Evolutionary conservation across 192 early-diverging fungal genomes (phyloP).

Genomic region (Podila horticola): DNA sequence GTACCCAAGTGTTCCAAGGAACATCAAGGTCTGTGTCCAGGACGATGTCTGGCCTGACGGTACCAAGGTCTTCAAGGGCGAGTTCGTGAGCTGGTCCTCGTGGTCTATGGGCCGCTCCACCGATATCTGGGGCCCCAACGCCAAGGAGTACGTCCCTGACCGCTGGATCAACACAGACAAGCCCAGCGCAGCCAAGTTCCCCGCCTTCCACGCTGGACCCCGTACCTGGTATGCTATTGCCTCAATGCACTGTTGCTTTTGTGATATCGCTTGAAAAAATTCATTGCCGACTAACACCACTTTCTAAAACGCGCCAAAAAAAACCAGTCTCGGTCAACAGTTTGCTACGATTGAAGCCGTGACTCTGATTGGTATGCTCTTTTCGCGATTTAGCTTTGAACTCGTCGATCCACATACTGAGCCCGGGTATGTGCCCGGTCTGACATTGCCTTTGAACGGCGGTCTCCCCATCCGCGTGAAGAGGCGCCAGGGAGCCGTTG

Average conservation of each 20-base stretch:
- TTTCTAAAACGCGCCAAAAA: no score
- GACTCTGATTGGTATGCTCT: constrained; percentile 34
- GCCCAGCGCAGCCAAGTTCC: constrained; percentile 52
- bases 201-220: constrained; percentile 62
- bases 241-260: no score
- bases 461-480: constrained; percentile 43
- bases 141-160: constrained; percentile 52
- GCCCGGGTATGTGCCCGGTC: constrained; percentile 18
- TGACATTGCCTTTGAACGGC: constrained; percentile 45
- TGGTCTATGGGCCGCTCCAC: constrained; percentile 56
- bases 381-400: constrained; percentile 49
- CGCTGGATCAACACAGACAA: constrained; percentile 55
- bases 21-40: constrained; percentile 56
- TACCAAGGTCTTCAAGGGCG: constrained; percentile 56
- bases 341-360: constrained; percentile 55
- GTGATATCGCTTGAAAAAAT: no score
- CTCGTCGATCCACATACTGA: constrained; percentile 26
- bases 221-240: constrained; percentile 44
- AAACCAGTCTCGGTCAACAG: constrained; percentile 46
- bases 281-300: no score
- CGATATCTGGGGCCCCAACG: constrained; percentile 56
- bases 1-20: constrained; percentile 57
- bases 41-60: constrained; percentile 64
- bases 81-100: constrained; percentile 54
- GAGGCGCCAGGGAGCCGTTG: constrained; percentile 4